These are phyloP conservation scores for Citrus hindsii DNA, from an alignment of 345 rosid genomes.

Conservation along the genomic window DNA sequence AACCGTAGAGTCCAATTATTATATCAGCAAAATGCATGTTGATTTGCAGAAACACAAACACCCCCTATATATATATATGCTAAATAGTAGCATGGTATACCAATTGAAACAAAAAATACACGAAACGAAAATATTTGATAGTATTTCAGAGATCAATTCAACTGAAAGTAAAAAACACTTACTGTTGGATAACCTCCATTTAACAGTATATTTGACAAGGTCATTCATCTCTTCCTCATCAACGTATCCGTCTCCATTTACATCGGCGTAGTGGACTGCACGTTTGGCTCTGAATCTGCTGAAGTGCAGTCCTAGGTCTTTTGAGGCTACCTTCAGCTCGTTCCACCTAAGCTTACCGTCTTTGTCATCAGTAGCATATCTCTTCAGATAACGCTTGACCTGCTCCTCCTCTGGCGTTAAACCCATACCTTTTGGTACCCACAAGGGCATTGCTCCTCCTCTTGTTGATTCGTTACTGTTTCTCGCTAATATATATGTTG, in stretches of 20 bases:
- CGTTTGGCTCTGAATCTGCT: background rate
- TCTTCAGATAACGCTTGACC: background rate
- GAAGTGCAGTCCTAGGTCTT: background rate
- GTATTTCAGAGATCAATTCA: background rate
- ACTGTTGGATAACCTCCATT: background rate
- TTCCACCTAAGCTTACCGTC: background rate
- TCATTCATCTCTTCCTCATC: background rate
- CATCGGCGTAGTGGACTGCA: background rate
- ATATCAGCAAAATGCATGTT: too few species aligned
- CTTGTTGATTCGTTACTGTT: background rate
- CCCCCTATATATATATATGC: too few species aligned
- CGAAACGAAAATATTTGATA: too few species aligned
- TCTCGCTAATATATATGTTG: background rate
- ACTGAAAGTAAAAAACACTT: background rate
- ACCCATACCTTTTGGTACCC: background rate
- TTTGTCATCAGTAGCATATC: background rate
- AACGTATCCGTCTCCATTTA: background rate
- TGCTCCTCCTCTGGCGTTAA: background rate
- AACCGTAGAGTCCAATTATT: too few species aligned
- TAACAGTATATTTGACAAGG: background rate
- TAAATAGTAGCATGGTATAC: too few species aligned
- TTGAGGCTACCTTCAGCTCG: background rate
- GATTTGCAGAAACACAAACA: too few species aligned
- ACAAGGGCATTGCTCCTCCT: background rate
- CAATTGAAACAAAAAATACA: too few species aligned